phyloP scores from a whole-genome alignment of 352 stramenopile species.

The Blastocystis sp. region DNA sequence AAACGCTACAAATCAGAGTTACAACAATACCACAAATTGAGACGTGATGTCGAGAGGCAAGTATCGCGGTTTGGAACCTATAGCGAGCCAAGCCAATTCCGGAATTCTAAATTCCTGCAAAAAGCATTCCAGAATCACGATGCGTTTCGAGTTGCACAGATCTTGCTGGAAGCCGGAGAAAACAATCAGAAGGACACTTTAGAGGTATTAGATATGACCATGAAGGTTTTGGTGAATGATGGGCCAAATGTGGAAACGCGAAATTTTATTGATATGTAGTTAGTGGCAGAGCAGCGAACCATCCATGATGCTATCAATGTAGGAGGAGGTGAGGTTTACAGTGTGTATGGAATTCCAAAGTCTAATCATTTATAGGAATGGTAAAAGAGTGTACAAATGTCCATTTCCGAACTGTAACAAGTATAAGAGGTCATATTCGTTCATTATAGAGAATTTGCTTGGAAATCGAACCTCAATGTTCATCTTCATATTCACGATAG shows the following conservation, averaged over 20 bases:
- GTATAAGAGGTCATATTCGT: not conserved
- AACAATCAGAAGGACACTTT: slow-evolving; percentile 9
- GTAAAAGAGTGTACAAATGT: slow-evolving; percentile 33
- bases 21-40: slow-evolving; percentile 30
- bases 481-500: slow-evolving; percentile 63
- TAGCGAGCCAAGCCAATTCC: not conserved
- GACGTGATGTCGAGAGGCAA: slow-evolving; percentile 48
- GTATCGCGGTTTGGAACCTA: not conserved
- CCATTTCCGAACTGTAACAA: slow-evolving; percentile 63
- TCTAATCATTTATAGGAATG: not conserved
- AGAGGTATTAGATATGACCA: not conserved
- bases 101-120: slow-evolving; percentile 15
- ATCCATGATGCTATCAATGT: not conserved
- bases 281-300: slow-evolving; percentile 5
- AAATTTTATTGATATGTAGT: not conserved
- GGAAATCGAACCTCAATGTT: slow-evolving; percentile 59
- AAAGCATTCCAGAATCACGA: slow-evolving; percentile 21
- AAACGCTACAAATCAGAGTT: slow-evolving; percentile 40
- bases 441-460: slow-evolving; percentile 46
- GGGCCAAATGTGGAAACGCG: not conserved
- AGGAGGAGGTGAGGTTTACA: not conserved
- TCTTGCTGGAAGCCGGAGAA: not conserved
- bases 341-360: not conserved
- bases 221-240: slow-evolving; percentile 5
- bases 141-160: slow-evolving; percentile 2